Evolutionary conservation across 2,329 filamentous ascomycete species (phyloP), one percentile per base, ranked within the genome.

Genomic region (Periconia sp.): DNA sequence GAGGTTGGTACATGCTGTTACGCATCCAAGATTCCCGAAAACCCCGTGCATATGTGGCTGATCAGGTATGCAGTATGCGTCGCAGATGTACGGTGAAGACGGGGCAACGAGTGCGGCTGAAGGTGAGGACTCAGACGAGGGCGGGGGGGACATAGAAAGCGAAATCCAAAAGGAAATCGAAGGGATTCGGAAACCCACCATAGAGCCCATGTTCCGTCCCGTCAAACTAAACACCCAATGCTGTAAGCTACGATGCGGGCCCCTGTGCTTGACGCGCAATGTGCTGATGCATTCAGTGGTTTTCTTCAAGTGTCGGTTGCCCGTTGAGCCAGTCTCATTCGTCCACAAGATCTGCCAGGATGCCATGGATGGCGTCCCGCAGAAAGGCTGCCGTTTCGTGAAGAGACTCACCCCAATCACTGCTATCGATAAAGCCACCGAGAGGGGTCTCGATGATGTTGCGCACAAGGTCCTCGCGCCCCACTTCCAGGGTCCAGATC

Each of bases 131-230:
- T 63, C 63, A 18, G 57, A 63, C 29, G 55, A 57, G 6, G 61
- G 60, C 9, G 64, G 56, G 12, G 66, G 55, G 41, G 87, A 90
- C 56, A 89, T 94, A 55, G 88, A 91, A 62, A 78, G 82, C 4
- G 80, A 84, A 19, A 89, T 94, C 54, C 68, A 82, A 55, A 84
- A 83, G 61, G 89, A 94, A 69, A 68, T 94, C n/a, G 79, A 78
- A 19, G 77, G 73, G 2, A 79, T 91, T 56, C 83, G 80, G 47
- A 76, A 73, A 52, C 75, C 76, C 46, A 60, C 63, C 39, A 68
- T 65, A 18, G 72, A 75, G 43, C 74, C 75, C 41, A 68, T 78
- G 12, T 83, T 83, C 59, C 74, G 74, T 42, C 70, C 75, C 7
- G 68, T 83, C 46, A 78, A 73, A 52, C 55, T 84, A 31, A 77